These are phyloP conservation scores for Yarrowia porcina DNA, from an alignment of 805 yeast genomes.

Conservation along the genomic window DNA sequence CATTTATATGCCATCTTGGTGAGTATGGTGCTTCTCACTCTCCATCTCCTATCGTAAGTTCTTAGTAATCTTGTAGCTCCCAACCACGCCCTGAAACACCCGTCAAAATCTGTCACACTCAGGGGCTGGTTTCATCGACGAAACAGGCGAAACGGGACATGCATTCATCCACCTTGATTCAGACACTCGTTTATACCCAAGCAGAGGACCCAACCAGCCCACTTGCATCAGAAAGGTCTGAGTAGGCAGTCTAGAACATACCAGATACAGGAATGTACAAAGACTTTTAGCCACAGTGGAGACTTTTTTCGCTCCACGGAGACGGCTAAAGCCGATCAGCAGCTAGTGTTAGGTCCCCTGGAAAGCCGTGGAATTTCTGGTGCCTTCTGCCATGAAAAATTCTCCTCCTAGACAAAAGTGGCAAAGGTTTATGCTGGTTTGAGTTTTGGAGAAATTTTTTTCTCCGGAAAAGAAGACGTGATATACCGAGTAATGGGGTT, in stretches of 20 bases:
- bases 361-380: not conserved
- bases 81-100: no score
- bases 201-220: not conserved
- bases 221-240: not conserved
- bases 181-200: no score
- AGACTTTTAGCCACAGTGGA: not conserved
- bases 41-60: no score
- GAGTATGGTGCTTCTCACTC: no score
- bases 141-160: no score
- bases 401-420: not conserved
- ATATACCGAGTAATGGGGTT: not conserved
- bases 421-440: not conserved
- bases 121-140: no score
- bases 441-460: not conserved
- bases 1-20: no score
- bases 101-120: no score
- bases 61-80: not conserved
- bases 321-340: not conserved
- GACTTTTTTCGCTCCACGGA: not conserved
- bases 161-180: no score
- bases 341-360: not conserved
- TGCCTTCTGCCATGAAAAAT: not conserved
- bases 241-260: not conserved
- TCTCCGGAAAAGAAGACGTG: no score
- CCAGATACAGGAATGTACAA: not conserved